Conservation (phyloP, 2,329 filamentous ascomycete species). For the Aspergillus fumigatiaffinis region DNA sequence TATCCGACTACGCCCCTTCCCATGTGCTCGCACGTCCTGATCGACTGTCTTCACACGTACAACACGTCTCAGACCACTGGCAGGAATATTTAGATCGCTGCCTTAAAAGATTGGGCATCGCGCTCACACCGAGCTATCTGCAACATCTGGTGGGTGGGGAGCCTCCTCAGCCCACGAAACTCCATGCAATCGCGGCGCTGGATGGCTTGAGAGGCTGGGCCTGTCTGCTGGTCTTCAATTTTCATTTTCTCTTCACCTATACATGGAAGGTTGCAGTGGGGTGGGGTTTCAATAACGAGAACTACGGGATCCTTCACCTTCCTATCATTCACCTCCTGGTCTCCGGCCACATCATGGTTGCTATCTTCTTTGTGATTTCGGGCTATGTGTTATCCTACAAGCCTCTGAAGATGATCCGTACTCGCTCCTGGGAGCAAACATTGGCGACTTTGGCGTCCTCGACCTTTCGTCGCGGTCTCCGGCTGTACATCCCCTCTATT, state of each 20-base stretch:
- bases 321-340: constrained; percentile 42
- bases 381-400: constrained; percentile 47
- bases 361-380: constrained; percentile 47
- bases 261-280: constrained; percentile 39
- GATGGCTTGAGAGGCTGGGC: constrained; percentile 44
- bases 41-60: constrained; percentile 13
- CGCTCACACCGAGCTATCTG: constrained; percentile 35
- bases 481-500: constrained; percentile 42
- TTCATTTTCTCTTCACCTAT: constrained; percentile 44
- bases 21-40: constrained; percentile 17
- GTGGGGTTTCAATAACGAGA: constrained; percentile 39
- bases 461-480: constrained; percentile 42
- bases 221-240: constrained; percentile 45
- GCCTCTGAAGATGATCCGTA: constrained; percentile 38
- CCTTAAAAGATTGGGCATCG: constrained; percentile 24
- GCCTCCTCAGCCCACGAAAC: constrained; percentile 23
- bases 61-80: constrained; percentile 23
- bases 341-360: constrained; percentile 46
- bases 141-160: constrained; percentile 31
- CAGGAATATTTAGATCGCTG: constrained; percentile 18
- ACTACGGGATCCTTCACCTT: constrained; percentile 39
- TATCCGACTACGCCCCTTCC: constrained; percentile 22
- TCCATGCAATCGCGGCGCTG: constrained; percentile 38
- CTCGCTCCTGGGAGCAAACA: constrained; percentile 35
- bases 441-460: constrained; percentile 40